phyloP scores from a whole-genome alignment of 164 flowering plant species.

The Echeveria elegans region DNA sequence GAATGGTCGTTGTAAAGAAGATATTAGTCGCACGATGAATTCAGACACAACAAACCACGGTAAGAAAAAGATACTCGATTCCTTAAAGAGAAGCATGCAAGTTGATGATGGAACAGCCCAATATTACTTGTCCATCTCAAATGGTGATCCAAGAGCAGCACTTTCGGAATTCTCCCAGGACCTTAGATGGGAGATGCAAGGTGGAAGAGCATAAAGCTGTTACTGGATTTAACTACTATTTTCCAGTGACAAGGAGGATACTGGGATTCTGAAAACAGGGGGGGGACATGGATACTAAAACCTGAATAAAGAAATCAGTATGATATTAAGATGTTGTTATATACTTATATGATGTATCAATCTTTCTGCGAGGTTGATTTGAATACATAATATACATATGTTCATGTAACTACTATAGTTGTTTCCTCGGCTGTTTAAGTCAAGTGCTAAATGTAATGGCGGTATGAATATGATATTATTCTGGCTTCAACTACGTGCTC shows the following conservation, averaged over 20 bases:
- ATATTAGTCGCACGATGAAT: conserved; percentile 15
- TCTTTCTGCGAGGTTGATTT: neutral
- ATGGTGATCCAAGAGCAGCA: conserved; percentile 87
- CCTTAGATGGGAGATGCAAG: conserved; percentile 71
- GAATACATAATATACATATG: neutral
- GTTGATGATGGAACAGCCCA: conserved; percentile 87
- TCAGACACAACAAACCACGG: conserved; percentile 32
- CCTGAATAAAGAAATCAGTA: neutral
- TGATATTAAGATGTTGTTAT: neutral
- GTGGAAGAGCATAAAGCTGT: conserved; percentile 20
- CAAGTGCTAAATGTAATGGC: neutral
- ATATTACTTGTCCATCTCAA: conserved; percentile 71
- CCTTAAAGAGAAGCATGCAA: conserved; percentile 81
- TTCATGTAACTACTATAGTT: neutral
- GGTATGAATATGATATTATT: neutral
- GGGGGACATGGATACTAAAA: neutral
- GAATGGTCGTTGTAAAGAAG: conserved; percentile 51
- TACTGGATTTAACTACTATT: neutral
- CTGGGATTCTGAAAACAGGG: neutral
- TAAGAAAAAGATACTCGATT: conserved; percentile 55
- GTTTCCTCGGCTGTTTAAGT: neutral
- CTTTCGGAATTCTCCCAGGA: conserved; percentile 65
- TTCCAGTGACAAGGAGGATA: neutral
- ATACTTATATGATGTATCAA: neutral
- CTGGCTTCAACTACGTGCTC: neutral